Evolutionary conservation across 1,284 basidiomycete species (phyloP).

Genomic region (Cutaneotrichosporon arboriforme): DNA sequence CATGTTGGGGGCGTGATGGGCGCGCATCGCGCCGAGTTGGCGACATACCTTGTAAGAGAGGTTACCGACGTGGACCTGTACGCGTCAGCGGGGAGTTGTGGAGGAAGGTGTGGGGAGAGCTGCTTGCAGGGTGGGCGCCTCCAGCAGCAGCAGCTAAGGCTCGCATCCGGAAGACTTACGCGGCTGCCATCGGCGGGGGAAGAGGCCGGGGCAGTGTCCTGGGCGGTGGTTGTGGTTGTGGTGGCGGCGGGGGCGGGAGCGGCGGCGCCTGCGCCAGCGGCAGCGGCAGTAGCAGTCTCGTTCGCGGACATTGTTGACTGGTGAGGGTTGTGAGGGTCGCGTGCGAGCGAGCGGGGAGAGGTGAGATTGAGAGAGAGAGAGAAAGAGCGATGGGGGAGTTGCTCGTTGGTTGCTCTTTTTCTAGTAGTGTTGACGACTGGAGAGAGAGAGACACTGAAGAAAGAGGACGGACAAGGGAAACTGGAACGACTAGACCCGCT

Average conservation of each 20-base stretch:
- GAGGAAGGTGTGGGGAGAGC: not conserved
- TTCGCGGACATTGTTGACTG: conserved; percentile 19
- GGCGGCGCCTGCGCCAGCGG: not conserved
- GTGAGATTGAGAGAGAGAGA: no score
- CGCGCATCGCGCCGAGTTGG: not conserved
- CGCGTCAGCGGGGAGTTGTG: not conserved
- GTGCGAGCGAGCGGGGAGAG: conserved; percentile 1
- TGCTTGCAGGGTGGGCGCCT: not conserved
- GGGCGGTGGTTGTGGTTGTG: conserved; percentile 2
- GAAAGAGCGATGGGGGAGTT: no score
- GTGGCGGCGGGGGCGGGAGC: conserved; percentile 6
- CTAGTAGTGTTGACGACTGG: conserved; percentile 18
- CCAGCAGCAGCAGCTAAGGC: no score
- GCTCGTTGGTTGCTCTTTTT: conserved; percentile 14
- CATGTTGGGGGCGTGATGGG: not conserved
- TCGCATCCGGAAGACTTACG: conserved; percentile 19
- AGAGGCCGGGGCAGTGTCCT: not conserved
- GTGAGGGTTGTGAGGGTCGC: conserved; percentile 6
- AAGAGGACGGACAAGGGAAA: conserved; percentile 7
- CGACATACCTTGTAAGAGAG: conserved; percentile 36
- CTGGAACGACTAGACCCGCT: not conserved
- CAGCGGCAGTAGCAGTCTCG: conserved; percentile 6
- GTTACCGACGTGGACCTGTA: conserved; percentile 47
- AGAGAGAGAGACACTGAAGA: conserved; percentile 24
- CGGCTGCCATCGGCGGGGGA: conserved; percentile 21